Base-by-base conservation (phyloP, 169 alveolate genomes). In the Eimeria zaria region DNA sequence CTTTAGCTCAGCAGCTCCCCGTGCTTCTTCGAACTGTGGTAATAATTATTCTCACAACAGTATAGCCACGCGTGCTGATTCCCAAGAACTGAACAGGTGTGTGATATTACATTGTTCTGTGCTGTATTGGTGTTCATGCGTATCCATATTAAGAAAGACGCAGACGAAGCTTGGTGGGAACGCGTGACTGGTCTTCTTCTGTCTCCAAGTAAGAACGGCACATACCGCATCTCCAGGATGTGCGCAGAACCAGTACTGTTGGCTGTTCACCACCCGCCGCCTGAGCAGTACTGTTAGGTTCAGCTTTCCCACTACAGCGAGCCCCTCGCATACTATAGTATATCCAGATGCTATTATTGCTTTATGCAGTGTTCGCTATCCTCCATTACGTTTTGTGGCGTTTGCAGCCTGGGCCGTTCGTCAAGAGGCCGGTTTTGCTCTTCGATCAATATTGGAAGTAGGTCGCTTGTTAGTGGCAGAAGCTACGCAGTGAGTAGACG, bases 371-470 rank as follows among this genome's bases (percentile, higher is more conserved):
- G 11, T 53, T 55, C 51, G 33, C 73, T 27, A 33, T 83, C 76
- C 33, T 58, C 51, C 62, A 30, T 18, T 30, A 16, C 36, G 22
- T 7, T 24, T 58, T 84, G 76, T 16, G 92, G 53, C 11, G 71
- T 58, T 44, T 87, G 94, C 94, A 87, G 94, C 94, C 22, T 87
- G 94, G 94, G 94, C 94, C 12, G 94, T 87, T 51, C 81, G 94
- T 33, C 94, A 87, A 67, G 94, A 87, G 71, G 94, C 94, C 27
- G 94, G 94, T 14, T 24, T 87, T 39, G 94, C 94, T 12, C 81
- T 87, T 39, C 94, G 83, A n/a, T 87, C 94, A 6, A 11, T 87
- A 24, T 48, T 53, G 30, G 60, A 62, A 64, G 94, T 87, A 62
- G 62, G 94, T 87, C 83, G 33, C 76, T 51, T 55, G 30, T 55